Evolutionary conservation across 129 eudicot species (phyloP).

Genomic region (Gnaphalium uliginosum): DNA sequence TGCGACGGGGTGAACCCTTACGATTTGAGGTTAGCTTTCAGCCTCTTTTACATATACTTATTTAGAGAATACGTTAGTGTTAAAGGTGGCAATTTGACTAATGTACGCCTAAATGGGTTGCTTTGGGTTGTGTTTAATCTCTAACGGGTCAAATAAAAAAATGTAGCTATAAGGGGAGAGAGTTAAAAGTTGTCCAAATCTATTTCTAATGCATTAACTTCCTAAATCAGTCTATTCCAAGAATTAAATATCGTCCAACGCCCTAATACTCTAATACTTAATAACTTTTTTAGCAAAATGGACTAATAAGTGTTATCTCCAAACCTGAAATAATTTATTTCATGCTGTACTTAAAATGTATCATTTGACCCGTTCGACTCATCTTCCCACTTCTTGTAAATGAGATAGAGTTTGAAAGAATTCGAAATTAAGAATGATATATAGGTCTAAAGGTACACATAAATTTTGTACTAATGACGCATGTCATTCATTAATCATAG

Average conservation of each 20-base stretch:
- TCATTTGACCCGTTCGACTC: background rate
- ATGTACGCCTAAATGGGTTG: background rate
- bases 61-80: background rate
- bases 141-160: background rate
- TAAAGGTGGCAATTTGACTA: background rate
- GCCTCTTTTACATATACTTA: background rate
- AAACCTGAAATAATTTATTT: background rate
- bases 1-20: conserved; percentile 90
- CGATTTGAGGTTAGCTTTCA: conserved; percentile 73
- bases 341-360: background rate
- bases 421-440: too few relatives aligned
- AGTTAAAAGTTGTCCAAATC: background rate
- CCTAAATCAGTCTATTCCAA: background rate
- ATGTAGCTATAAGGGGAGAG: background rate
- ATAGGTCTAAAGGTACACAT: too few relatives aligned
- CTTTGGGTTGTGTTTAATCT: background rate
- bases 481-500: too few relatives aligned
- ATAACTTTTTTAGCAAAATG: too few relatives aligned
- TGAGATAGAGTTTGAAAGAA: background rate
- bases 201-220: background rate
- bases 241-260: background rate
- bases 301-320: background rate
- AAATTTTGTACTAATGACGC: too few relatives aligned
- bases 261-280: too few relatives aligned
- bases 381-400: background rate